A percentile compares a stretch with the other conserved stretches of the same genome.
These are phyloP conservation scores for Harringtonia lauricola DNA, from an alignment of 2,329 filamentous ascomycete genomes.

Conservation along the genomic window DNA sequence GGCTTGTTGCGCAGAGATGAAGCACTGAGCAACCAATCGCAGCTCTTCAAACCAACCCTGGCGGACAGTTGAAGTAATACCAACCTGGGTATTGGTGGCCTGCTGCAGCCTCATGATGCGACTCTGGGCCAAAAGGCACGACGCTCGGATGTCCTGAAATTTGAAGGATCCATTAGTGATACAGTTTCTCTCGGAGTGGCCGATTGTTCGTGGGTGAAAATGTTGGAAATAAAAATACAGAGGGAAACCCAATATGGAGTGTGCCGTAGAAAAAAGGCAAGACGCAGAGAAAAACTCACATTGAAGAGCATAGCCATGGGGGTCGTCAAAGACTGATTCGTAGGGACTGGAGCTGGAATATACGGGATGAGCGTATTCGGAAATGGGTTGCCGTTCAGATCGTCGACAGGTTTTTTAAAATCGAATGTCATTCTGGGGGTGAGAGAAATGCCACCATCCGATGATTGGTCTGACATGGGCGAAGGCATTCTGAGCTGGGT, in stretches of 20 bases:
- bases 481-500: neutral
- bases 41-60: constrained; percentile 9
- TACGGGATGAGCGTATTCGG: neutral
- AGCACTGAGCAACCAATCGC: constrained; percentile 10
- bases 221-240: no score
- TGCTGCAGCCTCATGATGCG: constrained; percentile 14
- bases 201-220: neutral
- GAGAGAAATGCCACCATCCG: neutral
- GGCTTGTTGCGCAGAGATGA: constrained; percentile 11
- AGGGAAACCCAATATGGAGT: no score
- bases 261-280: neutral
- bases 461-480: neutral
- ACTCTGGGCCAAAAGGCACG: constrained; percentile 10
- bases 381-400: neutral
- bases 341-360: neutral
- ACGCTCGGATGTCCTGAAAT: constrained; percentile 10
- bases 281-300: neutral
- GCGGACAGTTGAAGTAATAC: constrained; percentile 6
- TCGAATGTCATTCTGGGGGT: neutral
- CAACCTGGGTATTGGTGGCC: constrained; percentile 11
- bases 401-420: neutral
- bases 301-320: neutral
- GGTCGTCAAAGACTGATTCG: neutral
- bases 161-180: neutral
- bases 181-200: neutral